Percentiles rank a stretch among this genome's conserved stretches.
Evolutionary conservation across 306 rosid species (phyloP).

Genomic region (Arachis hypogaea): DNA sequence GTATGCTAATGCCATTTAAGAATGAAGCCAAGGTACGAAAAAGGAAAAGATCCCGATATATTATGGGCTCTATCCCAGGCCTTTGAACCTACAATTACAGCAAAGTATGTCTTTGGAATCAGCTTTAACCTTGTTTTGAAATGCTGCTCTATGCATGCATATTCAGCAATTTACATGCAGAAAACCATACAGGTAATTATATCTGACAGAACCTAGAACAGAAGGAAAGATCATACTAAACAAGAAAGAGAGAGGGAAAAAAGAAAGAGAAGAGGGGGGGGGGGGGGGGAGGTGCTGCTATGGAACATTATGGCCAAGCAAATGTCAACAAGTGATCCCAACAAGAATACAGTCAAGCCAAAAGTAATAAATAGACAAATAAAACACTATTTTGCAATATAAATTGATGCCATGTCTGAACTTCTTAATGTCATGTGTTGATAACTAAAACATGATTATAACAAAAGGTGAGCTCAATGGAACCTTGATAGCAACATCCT

Average conservation of each 20-base stretch:
- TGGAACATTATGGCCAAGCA: slow-evolving; percentile 18
- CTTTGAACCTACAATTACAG: slow-evolving; percentile 80
- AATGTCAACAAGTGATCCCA: slow-evolving; percentile 18
- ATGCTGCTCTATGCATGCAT: neutral
- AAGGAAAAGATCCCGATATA: slow-evolving; percentile 92
- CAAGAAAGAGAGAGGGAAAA: neutral
- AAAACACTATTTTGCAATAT: neutral
- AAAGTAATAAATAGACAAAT: neutral
- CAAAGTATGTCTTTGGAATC: slow-evolving; percentile 25
- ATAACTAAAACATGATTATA: slow-evolving; percentile 6
- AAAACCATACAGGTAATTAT: slow-evolving; percentile 14
- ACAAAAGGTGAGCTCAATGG: slow-evolving; percentile 38
- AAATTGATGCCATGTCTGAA: slow-evolving; percentile 13
- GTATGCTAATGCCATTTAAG: slow-evolving; percentile 85
- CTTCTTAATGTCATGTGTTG: slow-evolving; percentile 24
- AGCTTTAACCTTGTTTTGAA: slow-evolving; percentile 16
- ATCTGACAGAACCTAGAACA: neutral
- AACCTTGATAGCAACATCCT: slow-evolving; percentile 98
- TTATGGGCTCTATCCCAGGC: slow-evolving; percentile 92
- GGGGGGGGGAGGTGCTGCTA: neutral
- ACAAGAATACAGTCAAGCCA: neutral
- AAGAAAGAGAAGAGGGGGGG: no score
- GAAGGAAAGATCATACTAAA: slow-evolving; percentile 8
- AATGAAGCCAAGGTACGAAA: slow-evolving; percentile 95
- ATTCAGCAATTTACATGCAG: slow-evolving; percentile 28